phyloP scores from a whole-genome alignment of 192 early-diverging fungal species.

The Linnemannia elongata region DNA sequence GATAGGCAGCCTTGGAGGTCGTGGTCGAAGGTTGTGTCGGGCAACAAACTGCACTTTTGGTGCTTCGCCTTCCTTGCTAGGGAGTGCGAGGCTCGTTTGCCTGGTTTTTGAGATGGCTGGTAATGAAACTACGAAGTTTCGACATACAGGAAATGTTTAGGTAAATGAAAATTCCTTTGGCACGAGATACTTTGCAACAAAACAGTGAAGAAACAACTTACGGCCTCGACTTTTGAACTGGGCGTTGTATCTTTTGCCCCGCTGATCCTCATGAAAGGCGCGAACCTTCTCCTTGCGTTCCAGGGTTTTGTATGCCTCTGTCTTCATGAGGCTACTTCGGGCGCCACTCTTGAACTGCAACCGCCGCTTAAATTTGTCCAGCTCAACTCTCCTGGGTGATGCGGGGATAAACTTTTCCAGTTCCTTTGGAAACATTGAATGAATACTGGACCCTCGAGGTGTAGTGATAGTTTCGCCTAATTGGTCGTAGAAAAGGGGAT shows the following conservation, averaged over 20 bases:
- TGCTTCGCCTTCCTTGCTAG: slow-evolving; percentile 31
- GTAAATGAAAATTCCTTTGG: neutral
- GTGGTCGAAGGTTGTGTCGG: slow-evolving; percentile 40
- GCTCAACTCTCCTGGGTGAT: slow-evolving; percentile 17
- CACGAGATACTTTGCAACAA: neutral
- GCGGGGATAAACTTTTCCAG: slow-evolving; percentile 12
- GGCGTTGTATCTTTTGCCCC: slow-evolving; percentile 35
- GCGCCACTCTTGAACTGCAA: slow-evolving; percentile 50
- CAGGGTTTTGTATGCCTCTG: slow-evolving; percentile 30
- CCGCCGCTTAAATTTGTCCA: slow-evolving; percentile 49
- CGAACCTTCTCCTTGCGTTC: slow-evolving; percentile 41
- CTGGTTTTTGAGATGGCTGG: slow-evolving; percentile 47
- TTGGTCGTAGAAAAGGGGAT: neutral
- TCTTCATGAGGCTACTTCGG: slow-evolving; percentile 27
- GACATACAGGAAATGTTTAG: neutral
- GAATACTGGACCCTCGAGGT: slow-evolving; percentile 45
- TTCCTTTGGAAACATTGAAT: slow-evolving; percentile 25
- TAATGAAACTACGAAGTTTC: slow-evolving; percentile 25
- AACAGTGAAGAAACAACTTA: neutral
- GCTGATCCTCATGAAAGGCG: slow-evolving; percentile 36
- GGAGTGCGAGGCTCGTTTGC: slow-evolving; percentile 11
- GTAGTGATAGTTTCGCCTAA: slow-evolving; percentile 40
- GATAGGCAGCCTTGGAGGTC: neutral
- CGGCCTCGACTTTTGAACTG: slow-evolving; percentile 50
- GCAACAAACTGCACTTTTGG: slow-evolving; percentile 37